phyloP scores from a whole-genome alignment of 176 grass and related monocot genomes.

The Carex cristatella region DNA sequence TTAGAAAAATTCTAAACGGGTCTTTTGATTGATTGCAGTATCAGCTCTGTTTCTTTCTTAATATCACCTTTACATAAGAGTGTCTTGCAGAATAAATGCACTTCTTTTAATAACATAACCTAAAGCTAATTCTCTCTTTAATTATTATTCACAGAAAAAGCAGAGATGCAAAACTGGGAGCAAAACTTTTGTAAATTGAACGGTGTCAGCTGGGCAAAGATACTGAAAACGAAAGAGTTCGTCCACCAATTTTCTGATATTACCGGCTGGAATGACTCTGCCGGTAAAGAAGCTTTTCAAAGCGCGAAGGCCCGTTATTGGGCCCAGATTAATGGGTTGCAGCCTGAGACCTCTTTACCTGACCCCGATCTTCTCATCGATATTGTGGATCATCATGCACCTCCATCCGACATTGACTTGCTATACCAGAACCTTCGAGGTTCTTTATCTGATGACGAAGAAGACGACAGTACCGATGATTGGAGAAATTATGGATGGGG shows the following conservation, averaged over 20 bases:
- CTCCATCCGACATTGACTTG: not conserved
- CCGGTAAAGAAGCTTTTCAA: conserved; percentile 21
- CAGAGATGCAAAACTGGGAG: conserved; percentile 18
- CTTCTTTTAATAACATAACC: not conserved
- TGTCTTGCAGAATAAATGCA: not conserved
- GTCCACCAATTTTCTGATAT: not conserved
- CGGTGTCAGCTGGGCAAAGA: conserved; percentile 25
- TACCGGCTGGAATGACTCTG: conserved; percentile 33
- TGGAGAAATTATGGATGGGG: not conserved
- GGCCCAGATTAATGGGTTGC: conserved; percentile 20
- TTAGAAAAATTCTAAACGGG: no score
- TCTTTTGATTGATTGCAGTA: not conserved
- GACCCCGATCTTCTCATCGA: conserved; percentile 17
- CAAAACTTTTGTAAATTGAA: conserved; percentile 21
- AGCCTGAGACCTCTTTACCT: not conserved
- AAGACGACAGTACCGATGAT: not conserved
- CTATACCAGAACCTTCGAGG: not conserved
- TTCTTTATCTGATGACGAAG: not conserved
- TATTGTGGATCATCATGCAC: not conserved
- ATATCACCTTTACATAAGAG: not conserved
- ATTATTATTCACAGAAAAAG: not conserved
- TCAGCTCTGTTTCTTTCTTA: not conserved
- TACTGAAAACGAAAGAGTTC: conserved; percentile 1
- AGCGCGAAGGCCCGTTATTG: conserved; percentile 34
- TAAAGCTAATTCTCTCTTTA: not conserved